These are phyloP conservation scores for Hippophae tibetana DNA, from an alignment of 306 rosid genomes.

Conservation along the genomic window DNA sequence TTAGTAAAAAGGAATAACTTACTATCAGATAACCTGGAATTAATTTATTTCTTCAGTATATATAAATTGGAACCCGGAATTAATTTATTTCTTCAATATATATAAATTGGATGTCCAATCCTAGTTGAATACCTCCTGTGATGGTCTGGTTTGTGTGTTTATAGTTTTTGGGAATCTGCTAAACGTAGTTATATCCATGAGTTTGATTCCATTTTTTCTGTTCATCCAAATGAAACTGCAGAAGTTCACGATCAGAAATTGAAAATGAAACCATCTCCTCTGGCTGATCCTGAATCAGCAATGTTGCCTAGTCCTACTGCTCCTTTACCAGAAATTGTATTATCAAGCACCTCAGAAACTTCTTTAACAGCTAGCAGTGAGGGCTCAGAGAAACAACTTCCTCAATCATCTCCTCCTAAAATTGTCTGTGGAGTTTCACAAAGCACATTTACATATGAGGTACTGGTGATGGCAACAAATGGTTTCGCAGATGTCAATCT, in stretches of 20 bases:
- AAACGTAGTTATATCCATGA: background rate
- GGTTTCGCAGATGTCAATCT: slow-evolving; percentile 42
- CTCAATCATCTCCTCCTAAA: slow-evolving; percentile 20
- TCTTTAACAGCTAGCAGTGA: slow-evolving; percentile 17
- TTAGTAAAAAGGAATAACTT: too few relatives aligned
- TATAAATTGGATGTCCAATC: background rate
- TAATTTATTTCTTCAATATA: background rate
- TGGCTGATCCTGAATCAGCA: slow-evolving; percentile 6
- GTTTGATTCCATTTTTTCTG: slow-evolving; percentile 5
- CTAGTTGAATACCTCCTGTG: background rate
- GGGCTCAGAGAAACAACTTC: slow-evolving; percentile 29
- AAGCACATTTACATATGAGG: slow-evolving; percentile 41
- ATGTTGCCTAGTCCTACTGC: slow-evolving; percentile 12
- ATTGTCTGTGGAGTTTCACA: slow-evolving; percentile 28
- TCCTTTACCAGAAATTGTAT: slow-evolving; percentile 6
- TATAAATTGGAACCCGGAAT: background rate
- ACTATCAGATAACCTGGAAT: background rate
- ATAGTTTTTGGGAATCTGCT: background rate
- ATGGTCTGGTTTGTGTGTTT: background rate
- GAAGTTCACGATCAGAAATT: slow-evolving; percentile 23
- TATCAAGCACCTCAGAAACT: slow-evolving; percentile 3
- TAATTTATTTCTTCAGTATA: background rate
- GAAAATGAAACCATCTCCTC: slow-evolving; percentile 23
- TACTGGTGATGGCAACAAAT: slow-evolving; percentile 39
- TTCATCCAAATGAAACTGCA: slow-evolving; percentile 27